Percentiles rank a stretch among this genome's conserved stretches.
These are phyloP conservation scores for Nicotiana undulata DNA, from an alignment of 257 asterid species.

Conservation along the genomic window DNA sequence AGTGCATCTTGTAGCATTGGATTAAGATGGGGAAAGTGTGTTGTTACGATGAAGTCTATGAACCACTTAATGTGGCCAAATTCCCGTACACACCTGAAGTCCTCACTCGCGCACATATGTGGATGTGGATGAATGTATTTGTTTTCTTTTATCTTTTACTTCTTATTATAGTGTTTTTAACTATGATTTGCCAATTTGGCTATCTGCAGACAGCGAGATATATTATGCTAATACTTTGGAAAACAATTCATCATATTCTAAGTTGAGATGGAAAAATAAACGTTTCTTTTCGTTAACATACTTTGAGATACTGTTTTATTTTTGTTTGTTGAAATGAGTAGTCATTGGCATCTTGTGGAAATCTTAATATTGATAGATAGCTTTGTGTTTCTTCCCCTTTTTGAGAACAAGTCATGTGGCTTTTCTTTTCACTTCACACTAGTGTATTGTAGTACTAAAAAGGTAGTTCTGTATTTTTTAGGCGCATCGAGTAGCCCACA, in stretches of 20 bases:
- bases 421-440: neutral
- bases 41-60: neutral
- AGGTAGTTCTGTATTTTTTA: neutral
- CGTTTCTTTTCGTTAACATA: neutral
- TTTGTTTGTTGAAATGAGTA: neutral
- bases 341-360: neutral
- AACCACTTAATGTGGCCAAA: neutral
- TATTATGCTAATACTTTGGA: neutral
- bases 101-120: neutral
- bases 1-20: too few relatives aligned
- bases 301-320: neutral
- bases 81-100: too few relatives aligned
- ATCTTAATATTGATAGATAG: neutral
- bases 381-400: neutral
- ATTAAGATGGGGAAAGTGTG: neutral
- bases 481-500: constrained; percentile 40
- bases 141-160: neutral
- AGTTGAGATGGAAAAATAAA: neutral
- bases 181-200: neutral
- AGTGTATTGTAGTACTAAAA: neutral
- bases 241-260: neutral
- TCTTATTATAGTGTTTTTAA: neutral
- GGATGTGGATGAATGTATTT: neutral
- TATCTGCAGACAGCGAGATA: neutral
- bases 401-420: neutral